These are phyloP conservation scores for Zoysia japonica DNA, from an alignment of 176 grass and related monocot genomes.

Conservation along the genomic window DNA sequence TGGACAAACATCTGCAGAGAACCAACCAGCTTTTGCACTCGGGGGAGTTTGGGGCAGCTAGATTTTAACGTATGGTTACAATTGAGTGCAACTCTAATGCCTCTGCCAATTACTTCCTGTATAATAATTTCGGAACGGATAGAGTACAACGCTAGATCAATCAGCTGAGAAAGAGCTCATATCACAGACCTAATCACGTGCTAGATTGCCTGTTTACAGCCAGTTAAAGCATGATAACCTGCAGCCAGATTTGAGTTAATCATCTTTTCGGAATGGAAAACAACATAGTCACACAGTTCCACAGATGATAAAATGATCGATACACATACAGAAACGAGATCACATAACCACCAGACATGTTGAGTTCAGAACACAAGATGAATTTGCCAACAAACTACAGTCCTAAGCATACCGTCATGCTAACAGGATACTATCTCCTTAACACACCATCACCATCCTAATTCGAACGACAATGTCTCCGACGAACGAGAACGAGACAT, in stretches of 20 bases:
- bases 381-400: background rate
- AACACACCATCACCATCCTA: background rate
- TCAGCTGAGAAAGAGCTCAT: background rate
- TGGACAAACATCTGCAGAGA: too few relatives aligned
- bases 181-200: too few relatives aligned
- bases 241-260: too few relatives aligned
- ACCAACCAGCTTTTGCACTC: too few relatives aligned
- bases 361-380: background rate
- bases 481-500: background rate
- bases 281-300: background rate
- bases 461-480: background rate
- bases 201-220: too few relatives aligned
- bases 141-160: too few relatives aligned
- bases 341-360: background rate
- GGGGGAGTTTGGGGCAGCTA: too few relatives aligned
- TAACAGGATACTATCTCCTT: background rate
- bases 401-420: background rate
- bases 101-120: too few relatives aligned
- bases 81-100: too few relatives aligned
- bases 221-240: too few relatives aligned
- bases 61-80: too few relatives aligned
- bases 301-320: background rate
- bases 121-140: too few relatives aligned
- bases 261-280: background rate
- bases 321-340: background rate